A percentile compares a stretch with the other conserved stretches of the same genome.
phyloP scores from a whole-genome alignment of 1,284 basidiomycete genomes.

The Wolfiporia cocos region DNA sequence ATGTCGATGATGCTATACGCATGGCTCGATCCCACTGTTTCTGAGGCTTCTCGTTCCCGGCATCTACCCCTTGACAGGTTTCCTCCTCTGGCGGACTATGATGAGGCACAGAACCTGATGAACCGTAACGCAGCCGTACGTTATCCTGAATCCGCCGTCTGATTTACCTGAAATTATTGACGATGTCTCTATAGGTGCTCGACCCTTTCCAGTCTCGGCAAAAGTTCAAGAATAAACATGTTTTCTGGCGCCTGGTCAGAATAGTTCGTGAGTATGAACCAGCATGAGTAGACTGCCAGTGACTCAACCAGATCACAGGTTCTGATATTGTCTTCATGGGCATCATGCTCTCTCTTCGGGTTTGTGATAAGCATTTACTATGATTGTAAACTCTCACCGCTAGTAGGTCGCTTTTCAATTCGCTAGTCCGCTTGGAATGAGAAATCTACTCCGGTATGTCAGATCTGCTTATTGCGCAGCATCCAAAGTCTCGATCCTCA shows the following conservation, averaged over 20 bases:
- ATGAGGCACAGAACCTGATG: slow-evolving; percentile 32
- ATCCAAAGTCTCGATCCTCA: not conserved
- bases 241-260: slow-evolving; percentile 24
- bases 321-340: slow-evolving; percentile 10
- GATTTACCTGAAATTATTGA: not conserved
- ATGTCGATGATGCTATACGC: slow-evolving; percentile 49
- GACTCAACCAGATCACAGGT: not conserved
- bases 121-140: too few species aligned
- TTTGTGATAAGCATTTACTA: not conserved
- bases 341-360: slow-evolving; percentile 1
- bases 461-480: not conserved
- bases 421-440: slow-evolving; percentile 33
- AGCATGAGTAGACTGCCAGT: not conserved
- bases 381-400: not conserved
- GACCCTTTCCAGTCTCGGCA: slow-evolving; percentile 12
- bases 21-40: slow-evolving; percentile 40
- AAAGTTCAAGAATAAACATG: slow-evolving; percentile 13
- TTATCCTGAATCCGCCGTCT: slow-evolving; percentile 17
- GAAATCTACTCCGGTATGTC: slow-evolving; percentile 21
- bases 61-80: slow-evolving; percentile 25
- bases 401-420: slow-evolving; percentile 13
- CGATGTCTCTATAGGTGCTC: not conserved
- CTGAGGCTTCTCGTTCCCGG: slow-evolving; percentile 17
- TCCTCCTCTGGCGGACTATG: slow-evolving; percentile 41
- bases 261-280: slow-evolving; percentile 12